These are phyloP conservation scores for Pythium insidiosum DNA, from an alignment of 352 stramenopile species.

Conservation along the genomic window DNA sequence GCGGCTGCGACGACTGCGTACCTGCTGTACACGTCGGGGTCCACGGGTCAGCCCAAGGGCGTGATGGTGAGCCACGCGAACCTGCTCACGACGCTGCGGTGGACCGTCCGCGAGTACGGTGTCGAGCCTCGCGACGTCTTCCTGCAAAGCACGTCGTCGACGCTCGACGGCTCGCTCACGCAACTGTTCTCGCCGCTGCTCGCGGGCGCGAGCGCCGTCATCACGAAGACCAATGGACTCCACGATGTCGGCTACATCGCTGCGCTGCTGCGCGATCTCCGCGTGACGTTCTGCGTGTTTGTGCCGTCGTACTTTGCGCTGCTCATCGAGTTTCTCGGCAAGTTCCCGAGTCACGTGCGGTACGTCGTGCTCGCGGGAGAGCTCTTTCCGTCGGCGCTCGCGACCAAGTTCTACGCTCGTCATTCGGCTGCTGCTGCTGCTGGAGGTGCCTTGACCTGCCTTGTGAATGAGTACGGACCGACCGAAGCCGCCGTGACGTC, in stretches of 20 bases:
- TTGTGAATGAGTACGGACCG: constrained; percentile 48
- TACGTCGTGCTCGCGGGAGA: constrained; percentile 38
- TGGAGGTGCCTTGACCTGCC: no score
- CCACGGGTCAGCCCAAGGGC: constrained; percentile 59
- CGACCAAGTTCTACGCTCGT: constrained; percentile 34
- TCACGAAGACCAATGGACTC: constrained; percentile 34
- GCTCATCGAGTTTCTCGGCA: constrained; percentile 29
- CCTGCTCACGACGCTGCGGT: constrained; percentile 43
- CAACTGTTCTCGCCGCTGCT: constrained; percentile 49
- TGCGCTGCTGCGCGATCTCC: constrained; percentile 10
- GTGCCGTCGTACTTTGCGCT: constrained; percentile 50
- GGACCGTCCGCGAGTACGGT: constrained; percentile 51
- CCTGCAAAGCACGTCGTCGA: constrained; percentile 54
- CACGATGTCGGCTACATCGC: constrained; percentile 38
- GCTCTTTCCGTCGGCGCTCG: constrained; percentile 34
- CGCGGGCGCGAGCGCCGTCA: constrained; percentile 23
- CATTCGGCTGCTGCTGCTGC: no score
- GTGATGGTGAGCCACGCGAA: constrained; percentile 57
- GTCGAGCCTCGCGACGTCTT: constrained; percentile 41
- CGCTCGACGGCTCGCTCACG: constrained; percentile 45
- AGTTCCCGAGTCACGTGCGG: constrained; percentile 26
- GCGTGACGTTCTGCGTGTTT: constrained; percentile 46
- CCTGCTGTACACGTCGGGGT: constrained; percentile 71
- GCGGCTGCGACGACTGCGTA: constrained; percentile 28
- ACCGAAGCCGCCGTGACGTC: constrained; percentile 46